Conservation (phyloP, 2,329 filamentous ascomycete species). For the Triangularia verruculosa region DNA sequence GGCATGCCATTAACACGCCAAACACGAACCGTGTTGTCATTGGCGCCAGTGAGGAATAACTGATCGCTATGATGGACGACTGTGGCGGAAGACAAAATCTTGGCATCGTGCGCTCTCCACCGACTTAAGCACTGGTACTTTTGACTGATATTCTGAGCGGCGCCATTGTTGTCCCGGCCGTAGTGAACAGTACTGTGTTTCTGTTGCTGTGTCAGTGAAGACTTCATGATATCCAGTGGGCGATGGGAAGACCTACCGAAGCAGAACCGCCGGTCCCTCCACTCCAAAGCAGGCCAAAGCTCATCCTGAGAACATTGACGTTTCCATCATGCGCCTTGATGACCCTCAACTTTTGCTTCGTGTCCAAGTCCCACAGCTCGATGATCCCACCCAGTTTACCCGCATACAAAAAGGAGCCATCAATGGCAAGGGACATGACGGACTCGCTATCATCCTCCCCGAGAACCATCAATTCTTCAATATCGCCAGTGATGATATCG, state of each 20-base stretch:
- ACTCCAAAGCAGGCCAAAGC: conserved; percentile 81
- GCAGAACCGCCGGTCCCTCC: conserved; percentile 86
- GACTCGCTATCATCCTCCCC: conserved; percentile 61
- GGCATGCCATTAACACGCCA: conserved; percentile 68
- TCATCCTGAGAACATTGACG: conserved; percentile 81
- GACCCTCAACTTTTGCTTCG: conserved; percentile 81
- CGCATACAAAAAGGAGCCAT: conserved; percentile 89
- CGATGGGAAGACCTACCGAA: conserved; percentile 56
- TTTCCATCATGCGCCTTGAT: conserved; percentile 79
- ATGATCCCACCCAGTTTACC: conserved; percentile 84
- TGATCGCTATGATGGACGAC: conserved; percentile 67
- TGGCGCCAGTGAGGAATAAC: conserved; percentile 93
- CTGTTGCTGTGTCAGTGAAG: conserved; percentile 35
- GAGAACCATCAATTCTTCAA: conserved; percentile 66
- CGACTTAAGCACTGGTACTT: conserved; percentile 36
- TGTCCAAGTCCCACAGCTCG: conserved; percentile 96
- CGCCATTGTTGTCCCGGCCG: conserved; percentile 50
- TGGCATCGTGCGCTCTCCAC: conserved; percentile 70
- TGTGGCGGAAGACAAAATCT: conserved; percentile 80
- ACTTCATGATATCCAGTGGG: conserved; percentile 20
- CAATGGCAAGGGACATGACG: conserved; percentile 75
- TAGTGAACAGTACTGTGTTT: conserved; percentile 67
- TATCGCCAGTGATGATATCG: conserved; percentile 55
- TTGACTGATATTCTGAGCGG: conserved; percentile 54
- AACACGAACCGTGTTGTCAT: conserved; percentile 82